These are phyloP conservation scores for Penicillium nordicum DNA, from an alignment of 2,329 filamentous ascomycete genomes.

Conservation along the genomic window DNA sequence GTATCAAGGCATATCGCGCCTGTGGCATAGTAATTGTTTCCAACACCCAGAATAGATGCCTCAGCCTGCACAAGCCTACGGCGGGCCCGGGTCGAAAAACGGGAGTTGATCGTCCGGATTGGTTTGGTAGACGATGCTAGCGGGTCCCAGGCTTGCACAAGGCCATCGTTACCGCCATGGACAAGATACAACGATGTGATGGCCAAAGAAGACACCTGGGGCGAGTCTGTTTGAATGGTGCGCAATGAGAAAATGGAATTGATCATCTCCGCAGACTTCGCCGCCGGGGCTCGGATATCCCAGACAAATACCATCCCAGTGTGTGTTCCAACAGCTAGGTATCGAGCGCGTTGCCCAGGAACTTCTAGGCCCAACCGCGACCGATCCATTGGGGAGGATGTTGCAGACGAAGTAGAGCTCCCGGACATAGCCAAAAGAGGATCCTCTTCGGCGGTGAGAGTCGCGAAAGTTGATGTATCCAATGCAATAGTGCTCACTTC, in stretches of 20 bases:
- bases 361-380: slow-evolving; percentile 56
- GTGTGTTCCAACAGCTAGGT: slow-evolving; percentile 77
- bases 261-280: slow-evolving; percentile 52
- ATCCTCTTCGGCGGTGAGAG: slow-evolving; percentile 73
- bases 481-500: slow-evolving; percentile 68
- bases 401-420: slow-evolving; percentile 53
- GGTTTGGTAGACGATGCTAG: slow-evolving; percentile 74
- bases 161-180: slow-evolving; percentile 88
- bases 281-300: slow-evolving; percentile 69
- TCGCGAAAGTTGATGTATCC: slow-evolving; percentile 71
- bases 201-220: slow-evolving; percentile 77
- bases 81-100: slow-evolving; percentile 76
- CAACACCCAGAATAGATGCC: slow-evolving; percentile 63
- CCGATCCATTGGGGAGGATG: slow-evolving; percentile 50
- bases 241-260: slow-evolving; percentile 69
- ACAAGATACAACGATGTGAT: slow-evolving; percentile 83
- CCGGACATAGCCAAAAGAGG: slow-evolving; percentile 62
- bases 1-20: slow-evolving; percentile 84
- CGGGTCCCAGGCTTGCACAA: slow-evolving; percentile 97
- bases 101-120: slow-evolving; percentile 80
- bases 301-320: slow-evolving; percentile 75
- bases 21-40: slow-evolving; percentile 75
- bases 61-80: slow-evolving; percentile 68
- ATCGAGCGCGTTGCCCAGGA: slow-evolving; percentile 77
- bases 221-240: slow-evolving; percentile 84